Conservation (phyloP, 768 basidiomycete species). For the Mycena olivaceomarginata region DNA sequence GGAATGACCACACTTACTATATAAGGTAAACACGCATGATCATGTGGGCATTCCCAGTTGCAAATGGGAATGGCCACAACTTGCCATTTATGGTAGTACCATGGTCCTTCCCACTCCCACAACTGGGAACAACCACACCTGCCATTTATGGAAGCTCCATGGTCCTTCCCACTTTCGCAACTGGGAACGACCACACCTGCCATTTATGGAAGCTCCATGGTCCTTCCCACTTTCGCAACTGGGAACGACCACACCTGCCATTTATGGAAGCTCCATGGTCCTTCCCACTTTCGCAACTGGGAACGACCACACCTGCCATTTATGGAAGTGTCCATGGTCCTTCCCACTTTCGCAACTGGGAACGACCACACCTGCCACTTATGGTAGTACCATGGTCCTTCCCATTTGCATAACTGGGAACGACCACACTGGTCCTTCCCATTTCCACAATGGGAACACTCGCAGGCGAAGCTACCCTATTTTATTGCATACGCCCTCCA, state of each 20-base stretch:
- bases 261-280: not conserved
- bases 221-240: not conserved
- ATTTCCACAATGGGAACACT: too few relatives aligned
- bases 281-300: not conserved
- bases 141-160: conserved; percentile 3
- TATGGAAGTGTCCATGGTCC: too few relatives aligned
- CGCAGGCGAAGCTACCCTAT: too few relatives aligned
- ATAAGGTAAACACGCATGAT: not conserved
- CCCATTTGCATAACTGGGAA: not conserved
- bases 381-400: conserved; percentile 7
- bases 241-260: not conserved
- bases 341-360: too few relatives aligned
- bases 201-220: not conserved
- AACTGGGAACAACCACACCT: conserved; percentile 5
- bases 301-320: too few relatives aligned
- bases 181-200: not conserved
- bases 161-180: not conserved
- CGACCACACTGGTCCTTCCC: not conserved
- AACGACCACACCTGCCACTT: conserved; percentile 6
- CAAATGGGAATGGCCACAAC: conserved; percentile 2
- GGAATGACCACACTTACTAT: conserved; percentile 1
- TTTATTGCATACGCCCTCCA: too few relatives aligned
- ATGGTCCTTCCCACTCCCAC: conserved; percentile 1
- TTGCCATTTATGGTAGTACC: conserved; percentile 4
- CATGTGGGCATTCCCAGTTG: conserved; percentile 5